A percentile compares a stretch with the other conserved stretches of the same genome.
These are phyloP conservation scores for Pichia phayaonensis DNA, from an alignment of 805 yeast genomes.

Conservation along the genomic window DNA sequence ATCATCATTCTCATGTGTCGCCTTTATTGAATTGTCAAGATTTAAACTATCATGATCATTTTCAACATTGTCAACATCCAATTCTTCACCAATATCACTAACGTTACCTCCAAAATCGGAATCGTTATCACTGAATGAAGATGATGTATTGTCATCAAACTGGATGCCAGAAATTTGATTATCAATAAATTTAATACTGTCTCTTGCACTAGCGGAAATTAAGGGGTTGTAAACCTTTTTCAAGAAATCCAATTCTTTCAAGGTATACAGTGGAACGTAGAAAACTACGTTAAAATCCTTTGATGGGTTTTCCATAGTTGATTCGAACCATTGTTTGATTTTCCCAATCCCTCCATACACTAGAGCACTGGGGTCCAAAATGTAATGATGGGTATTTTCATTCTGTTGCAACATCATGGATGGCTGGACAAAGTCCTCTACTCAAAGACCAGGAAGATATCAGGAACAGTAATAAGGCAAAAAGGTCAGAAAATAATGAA, in stretches of 20 bases:
- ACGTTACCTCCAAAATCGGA: constrained; percentile 5
- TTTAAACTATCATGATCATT: neutral
- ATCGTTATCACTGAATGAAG: constrained; percentile 5
- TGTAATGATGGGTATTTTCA: constrained; percentile 29
- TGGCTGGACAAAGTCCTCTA: neutral
- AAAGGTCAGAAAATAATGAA: neutral
- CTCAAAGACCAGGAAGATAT: neutral
- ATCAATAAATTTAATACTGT: constrained; percentile 57
- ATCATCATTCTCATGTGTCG: neutral
- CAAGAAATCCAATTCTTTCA: constrained; percentile 52
- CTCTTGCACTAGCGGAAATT: constrained; percentile 57
- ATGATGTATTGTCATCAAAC: neutral
- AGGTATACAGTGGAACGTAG: constrained; percentile 48
- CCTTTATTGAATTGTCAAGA: neutral
- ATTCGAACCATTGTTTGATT: constrained; percentile 50
- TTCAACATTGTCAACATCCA: neutral
- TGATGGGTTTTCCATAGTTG: constrained; percentile 1
- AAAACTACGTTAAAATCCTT: constrained; percentile 32
- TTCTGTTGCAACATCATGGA: neutral
- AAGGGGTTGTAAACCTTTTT: constrained; percentile 44
- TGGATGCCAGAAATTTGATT: constrained; percentile 11
- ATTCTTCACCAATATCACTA: constrained; percentile 9
- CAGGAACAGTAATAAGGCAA: neutral
- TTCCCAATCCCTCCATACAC: constrained; percentile 59
- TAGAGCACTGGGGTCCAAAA: constrained; percentile 61